Evolutionary conservation across 176 grass and related monocot species (phyloP).

Genomic region (Elaeis guineensis): DNA sequence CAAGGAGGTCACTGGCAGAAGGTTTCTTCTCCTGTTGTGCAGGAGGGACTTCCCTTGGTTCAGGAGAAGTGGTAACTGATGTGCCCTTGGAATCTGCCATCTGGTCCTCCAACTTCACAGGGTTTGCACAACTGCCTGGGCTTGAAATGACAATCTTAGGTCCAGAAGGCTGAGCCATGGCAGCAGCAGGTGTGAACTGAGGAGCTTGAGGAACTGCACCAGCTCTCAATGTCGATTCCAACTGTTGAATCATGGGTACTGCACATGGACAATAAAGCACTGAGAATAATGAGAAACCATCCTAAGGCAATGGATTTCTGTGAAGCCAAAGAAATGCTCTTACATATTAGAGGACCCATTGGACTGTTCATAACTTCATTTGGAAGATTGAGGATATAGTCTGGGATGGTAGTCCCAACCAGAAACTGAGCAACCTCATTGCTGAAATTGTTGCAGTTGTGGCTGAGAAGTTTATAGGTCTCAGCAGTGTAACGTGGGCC

Average conservation of each 20-base stretch:
- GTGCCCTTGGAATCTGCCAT: not conserved
- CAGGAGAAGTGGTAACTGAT: constrained; percentile 2
- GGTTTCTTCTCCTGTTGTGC: not conserved
- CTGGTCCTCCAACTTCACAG: not conserved
- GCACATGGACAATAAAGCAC: not conserved
- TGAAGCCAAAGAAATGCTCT: too few relatives aligned
- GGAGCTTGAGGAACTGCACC: constrained; percentile 22
- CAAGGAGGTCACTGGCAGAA: constrained; percentile 26
- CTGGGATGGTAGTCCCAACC: too few relatives aligned
- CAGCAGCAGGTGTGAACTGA: constrained; percentile 11
- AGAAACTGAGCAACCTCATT: too few relatives aligned
- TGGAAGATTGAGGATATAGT: too few relatives aligned
- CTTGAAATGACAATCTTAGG: not conserved
- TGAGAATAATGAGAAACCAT: not conserved
- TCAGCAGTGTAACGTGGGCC: too few relatives aligned
- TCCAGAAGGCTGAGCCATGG: constrained; percentile 20
- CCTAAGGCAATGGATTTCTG: too few relatives aligned
- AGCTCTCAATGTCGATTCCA: constrained; percentile 41
- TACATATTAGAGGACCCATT: too few relatives aligned
- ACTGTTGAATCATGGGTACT: constrained; percentile 72
- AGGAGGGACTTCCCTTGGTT: not conserved
- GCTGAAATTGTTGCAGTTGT: too few relatives aligned
- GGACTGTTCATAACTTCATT: too few relatives aligned
- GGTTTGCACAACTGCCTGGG: not conserved
- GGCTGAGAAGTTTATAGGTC: too few relatives aligned